Evolutionary conservation across 2,329 filamentous ascomycete genomes (phyloP), one percentile per base, ranked within the genome.

Genomic region (Trichoderma aggressivum): DNA sequence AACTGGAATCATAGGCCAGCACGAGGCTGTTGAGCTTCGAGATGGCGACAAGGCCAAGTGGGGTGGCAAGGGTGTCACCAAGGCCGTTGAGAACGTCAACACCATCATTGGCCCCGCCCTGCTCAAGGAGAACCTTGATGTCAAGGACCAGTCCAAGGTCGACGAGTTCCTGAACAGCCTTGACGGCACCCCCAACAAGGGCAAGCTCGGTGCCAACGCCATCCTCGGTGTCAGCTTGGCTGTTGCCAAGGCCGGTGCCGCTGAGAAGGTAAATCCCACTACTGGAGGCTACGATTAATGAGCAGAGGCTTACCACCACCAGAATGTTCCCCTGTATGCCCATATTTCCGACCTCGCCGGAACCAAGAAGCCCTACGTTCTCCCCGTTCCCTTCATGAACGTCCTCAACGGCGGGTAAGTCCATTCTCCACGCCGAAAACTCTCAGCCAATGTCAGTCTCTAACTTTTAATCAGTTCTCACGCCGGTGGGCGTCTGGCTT

Each of bases 321-420:
- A 89, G 90, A 89, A 90, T 76, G 89, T 97, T 75, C 93, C 93
- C 80, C 90, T 97, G 77, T 97, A 96, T 82, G 92, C 91, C 77
- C 93, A 96, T 85, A 89, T 97, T 80, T 94, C 93, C 79, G 92
- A 95, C 83, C 90, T 96, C 75, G 91, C 93, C 76, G 93, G 92
- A 77, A 95, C 92, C 83, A 94, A 95, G 90, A 94, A 95, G 89
- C 92, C 93, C 80, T 96, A 93, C 78, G 93, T 96, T 76, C 91
- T 97, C 47, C 93, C 93, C 74, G 93, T 96, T 76, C 93, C 93
- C 78, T 97, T 97, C 90, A 93, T 94, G 91, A 97, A 97, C 86
- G 93, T 97, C 81, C 88, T 97, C 76, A 97, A 97, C 84, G 93
- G 93, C 78, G 87, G 85, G 84, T 86, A 78, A 80, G 83, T 75